Evolutionary conservation across 495 filamentous ascomycete species (phyloP).

Genomic region (Trichoderma asperelloides): DNA sequence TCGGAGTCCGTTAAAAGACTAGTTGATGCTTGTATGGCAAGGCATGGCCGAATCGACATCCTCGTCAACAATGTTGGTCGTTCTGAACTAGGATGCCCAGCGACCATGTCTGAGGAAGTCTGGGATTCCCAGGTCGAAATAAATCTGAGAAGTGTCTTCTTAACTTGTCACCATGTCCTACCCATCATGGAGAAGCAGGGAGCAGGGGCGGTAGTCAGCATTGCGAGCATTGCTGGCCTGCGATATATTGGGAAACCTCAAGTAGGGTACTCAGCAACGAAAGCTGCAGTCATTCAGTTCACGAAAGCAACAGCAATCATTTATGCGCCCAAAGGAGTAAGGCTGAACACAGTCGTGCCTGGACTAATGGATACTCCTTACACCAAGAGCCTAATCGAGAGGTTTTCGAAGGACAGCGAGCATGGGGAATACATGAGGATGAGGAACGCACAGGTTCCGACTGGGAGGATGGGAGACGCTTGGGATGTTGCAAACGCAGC

Average conservation of each 20-base stretch:
- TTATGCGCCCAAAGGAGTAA: constrained; percentile 35
- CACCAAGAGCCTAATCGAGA: constrained; percentile 7
- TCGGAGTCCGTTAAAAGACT: constrained; percentile 25
- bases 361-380: constrained; percentile 41
- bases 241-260: constrained; percentile 48
- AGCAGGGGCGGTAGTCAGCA: constrained; percentile 29
- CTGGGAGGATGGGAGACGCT: constrained; percentile 23
- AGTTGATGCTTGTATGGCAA: constrained; percentile 30
- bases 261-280: constrained; percentile 42
- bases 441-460: constrained; percentile 27
- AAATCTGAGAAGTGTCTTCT: constrained; percentile 40
- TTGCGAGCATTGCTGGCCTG: constrained; percentile 39
- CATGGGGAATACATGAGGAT: constrained; percentile 20
- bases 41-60: constrained; percentile 41
- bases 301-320: constrained; percentile 41
- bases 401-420: constrained; percentile 12
- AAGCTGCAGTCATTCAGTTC: constrained; percentile 42
- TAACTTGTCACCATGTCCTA: constrained; percentile 32
- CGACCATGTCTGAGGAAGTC: constrained; percentile 30
- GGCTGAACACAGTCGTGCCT: constrained; percentile 45
- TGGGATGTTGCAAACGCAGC: constrained; percentile 39
- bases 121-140: constrained; percentile 37
- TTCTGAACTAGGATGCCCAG: constrained; percentile 36
- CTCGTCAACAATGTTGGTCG: constrained; percentile 42
- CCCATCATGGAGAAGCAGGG: constrained; percentile 37